Evolutionary conservation across 345 rosid species (phyloP).

Genomic region (Reutealis trisperma): DNA sequence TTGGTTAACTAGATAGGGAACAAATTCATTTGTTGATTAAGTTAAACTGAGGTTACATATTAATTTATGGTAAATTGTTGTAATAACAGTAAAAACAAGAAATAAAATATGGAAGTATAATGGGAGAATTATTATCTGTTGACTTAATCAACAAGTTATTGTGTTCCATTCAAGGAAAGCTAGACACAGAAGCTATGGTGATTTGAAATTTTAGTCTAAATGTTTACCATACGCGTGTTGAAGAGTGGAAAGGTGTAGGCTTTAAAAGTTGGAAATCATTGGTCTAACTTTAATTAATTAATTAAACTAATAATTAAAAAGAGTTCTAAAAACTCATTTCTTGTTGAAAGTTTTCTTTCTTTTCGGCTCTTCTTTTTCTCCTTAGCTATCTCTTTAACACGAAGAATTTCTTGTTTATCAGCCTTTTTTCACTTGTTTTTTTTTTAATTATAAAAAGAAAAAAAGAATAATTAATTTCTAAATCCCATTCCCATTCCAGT

Average conservation of each 20-base stretch:
- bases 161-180: not conserved
- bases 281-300: not conserved
- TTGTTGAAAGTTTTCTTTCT: not conserved
- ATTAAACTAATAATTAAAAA: not conserved
- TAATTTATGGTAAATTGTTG: too few relatives aligned
- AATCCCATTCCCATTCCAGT: not conserved
- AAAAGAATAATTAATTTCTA: not conserved
- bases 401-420: not conserved
- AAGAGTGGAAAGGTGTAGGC: not conserved
- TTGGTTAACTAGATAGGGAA: too few relatives aligned
- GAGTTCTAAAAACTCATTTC: not conserved
- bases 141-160: too few relatives aligned
- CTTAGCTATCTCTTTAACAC: not conserved
- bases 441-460: too few relatives aligned
- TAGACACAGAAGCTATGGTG: not conserved
- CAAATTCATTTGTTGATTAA: too few relatives aligned
- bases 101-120: too few relatives aligned
- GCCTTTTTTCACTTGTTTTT: not conserved
- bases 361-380: slow-evolving; percentile 6
- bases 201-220: too few relatives aligned
- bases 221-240: not conserved
- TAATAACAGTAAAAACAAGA: too few relatives aligned
- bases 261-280: slow-evolving; percentile 20
- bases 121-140: too few relatives aligned
- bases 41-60: too few relatives aligned